A percentile compares a stretch with the other conserved stretches of the same genome.
Conservation (phyloP, 306 rosid species). For the Dalbergia cultrata region DNA sequence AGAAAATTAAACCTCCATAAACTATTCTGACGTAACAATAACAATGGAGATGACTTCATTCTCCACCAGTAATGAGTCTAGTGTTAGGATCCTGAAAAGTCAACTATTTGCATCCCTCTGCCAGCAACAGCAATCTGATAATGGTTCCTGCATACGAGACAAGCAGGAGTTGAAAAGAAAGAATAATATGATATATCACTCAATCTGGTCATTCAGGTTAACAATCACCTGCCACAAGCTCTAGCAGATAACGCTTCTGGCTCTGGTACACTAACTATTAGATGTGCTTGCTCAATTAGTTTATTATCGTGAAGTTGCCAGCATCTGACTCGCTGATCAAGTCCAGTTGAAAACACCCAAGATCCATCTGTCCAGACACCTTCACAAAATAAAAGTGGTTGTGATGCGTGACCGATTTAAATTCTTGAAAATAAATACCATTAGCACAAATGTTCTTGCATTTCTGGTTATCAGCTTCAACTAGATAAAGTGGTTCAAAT, state of each 20-base stretch:
- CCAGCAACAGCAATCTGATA: slow-evolving; percentile 96
- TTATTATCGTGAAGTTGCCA: slow-evolving; percentile 69
- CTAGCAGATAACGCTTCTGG: slow-evolving; percentile 91
- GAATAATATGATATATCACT: slow-evolving; percentile 27
- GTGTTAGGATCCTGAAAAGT: slow-evolving; percentile 59
- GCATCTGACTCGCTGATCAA: slow-evolving; percentile 96
- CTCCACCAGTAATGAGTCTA: slow-evolving; percentile 34
- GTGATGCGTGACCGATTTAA: slow-evolving; percentile 19
- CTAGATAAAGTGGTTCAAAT: slow-evolving; percentile 25
- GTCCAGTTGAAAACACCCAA: slow-evolving; percentile 97
- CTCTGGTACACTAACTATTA: slow-evolving; percentile 89
- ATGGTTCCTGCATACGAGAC: slow-evolving; percentile 61
- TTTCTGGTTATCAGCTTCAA: slow-evolving; percentile 24
- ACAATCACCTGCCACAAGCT: slow-evolving; percentile 74
- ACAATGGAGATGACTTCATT: slow-evolving; percentile 21
- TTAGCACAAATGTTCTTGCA: slow-evolving; percentile 12
- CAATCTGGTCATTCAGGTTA: slow-evolving; percentile 24
- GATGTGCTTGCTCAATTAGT: slow-evolving; percentile 67
- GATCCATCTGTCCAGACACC: slow-evolving; percentile 98
- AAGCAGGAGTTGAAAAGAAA: slow-evolving; percentile 17
- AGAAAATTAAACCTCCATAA: slow-evolving; percentile 19
- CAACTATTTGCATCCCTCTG: slow-evolving; percentile 94
- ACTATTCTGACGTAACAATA: slow-evolving; percentile 19
- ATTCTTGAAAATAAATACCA: slow-evolving; percentile 25
- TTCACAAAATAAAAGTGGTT: slow-evolving; percentile 51